A percentile compares a stretch with the other conserved stretches of the same genome.
phyloP scores from a whole-genome alignment of 352 stramenopile genomes.

The Phytophthora vignae region DNA sequence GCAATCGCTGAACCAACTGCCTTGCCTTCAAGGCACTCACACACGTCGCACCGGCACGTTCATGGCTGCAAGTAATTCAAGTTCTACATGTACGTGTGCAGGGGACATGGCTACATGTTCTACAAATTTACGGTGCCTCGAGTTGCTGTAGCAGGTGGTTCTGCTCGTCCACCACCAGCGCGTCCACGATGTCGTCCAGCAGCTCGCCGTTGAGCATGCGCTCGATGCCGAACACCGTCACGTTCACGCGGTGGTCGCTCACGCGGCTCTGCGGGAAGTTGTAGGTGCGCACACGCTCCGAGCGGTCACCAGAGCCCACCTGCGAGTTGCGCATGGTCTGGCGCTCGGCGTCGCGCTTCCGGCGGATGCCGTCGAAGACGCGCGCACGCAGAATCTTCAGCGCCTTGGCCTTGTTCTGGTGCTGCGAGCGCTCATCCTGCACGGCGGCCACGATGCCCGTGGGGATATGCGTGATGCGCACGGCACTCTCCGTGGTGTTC shows the following conservation, averaged over 20 bases:
- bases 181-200: slow-evolving; percentile 92
- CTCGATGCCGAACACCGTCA: slow-evolving; percentile 91
- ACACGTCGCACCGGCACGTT: slow-evolving; percentile 4
- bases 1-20: slow-evolving; percentile 16
- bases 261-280: slow-evolving; percentile 98
- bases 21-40: slow-evolving; percentile 16
- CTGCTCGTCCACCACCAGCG: slow-evolving; percentile 80
- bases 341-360: slow-evolving; percentile 60
- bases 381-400: slow-evolving; percentile 97
- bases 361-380: slow-evolving; percentile 95
- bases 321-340: slow-evolving; percentile 82
- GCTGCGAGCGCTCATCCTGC: slow-evolving; percentile 97
- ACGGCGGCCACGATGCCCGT: slow-evolving; percentile 92
- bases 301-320: slow-evolving; percentile 95
- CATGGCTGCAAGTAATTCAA: not conserved
- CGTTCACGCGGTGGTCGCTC: slow-evolving; percentile 95
- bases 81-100: slow-evolving; percentile 10
- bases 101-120: slow-evolving; percentile 22
- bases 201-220: slow-evolving; percentile 90
- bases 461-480: slow-evolving; percentile 97
- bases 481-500: slow-evolving; percentile 99
- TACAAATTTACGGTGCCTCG: slow-evolving; percentile 41
- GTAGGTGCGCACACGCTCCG: slow-evolving; percentile 98
- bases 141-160: slow-evolving; percentile 80
- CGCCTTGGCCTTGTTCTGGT: slow-evolving; percentile 99